Conservation (phyloP, 441 rosid species). For the Gossypium trilobum region DNA sequence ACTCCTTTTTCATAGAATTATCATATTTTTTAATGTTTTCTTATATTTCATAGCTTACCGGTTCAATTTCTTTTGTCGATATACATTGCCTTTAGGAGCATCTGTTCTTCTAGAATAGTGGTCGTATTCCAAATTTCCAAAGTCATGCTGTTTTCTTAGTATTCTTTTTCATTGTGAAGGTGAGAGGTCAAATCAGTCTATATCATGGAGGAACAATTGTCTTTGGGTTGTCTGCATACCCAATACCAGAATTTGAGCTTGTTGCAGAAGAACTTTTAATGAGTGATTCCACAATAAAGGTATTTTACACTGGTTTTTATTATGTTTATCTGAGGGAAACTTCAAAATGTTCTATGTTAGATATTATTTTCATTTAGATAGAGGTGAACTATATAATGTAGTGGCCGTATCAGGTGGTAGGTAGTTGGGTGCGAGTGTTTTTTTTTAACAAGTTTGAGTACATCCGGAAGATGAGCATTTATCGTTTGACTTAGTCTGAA, state of each 20-base stretch:
- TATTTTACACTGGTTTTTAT: constrained; percentile 27
- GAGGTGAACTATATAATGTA: neutral
- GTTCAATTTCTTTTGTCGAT: neutral
- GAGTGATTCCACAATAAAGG: constrained; percentile 95
- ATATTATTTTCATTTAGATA: neutral
- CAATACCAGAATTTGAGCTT: constrained; percentile 96
- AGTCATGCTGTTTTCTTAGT: constrained; percentile 10
- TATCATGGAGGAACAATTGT: constrained; percentile 76
- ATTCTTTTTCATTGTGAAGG: constrained; percentile 41
- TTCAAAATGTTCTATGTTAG: neutral
- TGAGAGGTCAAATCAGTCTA: constrained; percentile 87
- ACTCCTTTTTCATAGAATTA: constrained; percentile 10
- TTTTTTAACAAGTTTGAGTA: neutral
- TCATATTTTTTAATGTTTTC: neutral
- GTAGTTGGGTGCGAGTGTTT: neutral
- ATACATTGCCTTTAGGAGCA: constrained; percentile 8
- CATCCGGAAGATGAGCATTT: neutral
- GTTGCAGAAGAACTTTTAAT: constrained; percentile 94
- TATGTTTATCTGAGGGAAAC: neutral
- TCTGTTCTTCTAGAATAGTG: neutral
- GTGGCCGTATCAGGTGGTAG: neutral
- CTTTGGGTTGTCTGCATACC: constrained; percentile 77
- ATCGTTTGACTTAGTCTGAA: neutral
- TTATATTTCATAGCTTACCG: constrained; percentile 1
- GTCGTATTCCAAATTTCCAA: neutral